phyloP scores from a whole-genome alignment of 2,329 filamentous ascomycete species.

The Pseudogymnoascus sp. region DNA sequence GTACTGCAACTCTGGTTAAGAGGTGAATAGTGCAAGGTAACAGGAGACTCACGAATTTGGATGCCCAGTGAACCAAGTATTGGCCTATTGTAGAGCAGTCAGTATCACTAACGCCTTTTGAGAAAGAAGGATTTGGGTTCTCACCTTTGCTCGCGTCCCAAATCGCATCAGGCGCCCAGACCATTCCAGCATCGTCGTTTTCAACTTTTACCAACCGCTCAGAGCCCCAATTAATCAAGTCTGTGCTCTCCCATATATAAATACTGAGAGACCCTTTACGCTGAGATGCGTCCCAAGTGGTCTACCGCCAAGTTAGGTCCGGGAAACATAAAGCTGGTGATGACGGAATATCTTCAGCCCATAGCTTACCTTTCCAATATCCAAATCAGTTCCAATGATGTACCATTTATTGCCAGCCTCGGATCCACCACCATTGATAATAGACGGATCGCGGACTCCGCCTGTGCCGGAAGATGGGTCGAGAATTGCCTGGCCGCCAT shows the following conservation, averaged over 20 bases:
- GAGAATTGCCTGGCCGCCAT: conserved; percentile 41
- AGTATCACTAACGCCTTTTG: background rate
- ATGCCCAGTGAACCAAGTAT: conserved; percentile 42
- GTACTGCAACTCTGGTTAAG: conserved; percentile 32
- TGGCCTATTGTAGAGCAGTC: conserved; percentile 27
- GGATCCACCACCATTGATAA: conserved; percentile 39
- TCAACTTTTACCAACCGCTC: conserved; percentile 45
- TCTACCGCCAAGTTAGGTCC: conserved; percentile 28
- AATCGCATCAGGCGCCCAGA: conserved; percentile 50
- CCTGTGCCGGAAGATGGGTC: conserved; percentile 43
- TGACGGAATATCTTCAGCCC: background rate
- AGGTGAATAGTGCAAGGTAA: background rate
- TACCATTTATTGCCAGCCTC: conserved; percentile 47
- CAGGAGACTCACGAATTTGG: conserved; percentile 36
- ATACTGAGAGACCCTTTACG: conserved; percentile 45
- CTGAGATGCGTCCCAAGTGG: conserved; percentile 45
- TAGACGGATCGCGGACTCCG: conserved; percentile 45
- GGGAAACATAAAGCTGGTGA: background rate
- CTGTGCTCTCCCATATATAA: conserved; percentile 48
- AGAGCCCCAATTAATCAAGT: conserved; percentile 42
- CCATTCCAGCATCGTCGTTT: conserved; percentile 48
- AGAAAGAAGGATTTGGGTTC: background rate
- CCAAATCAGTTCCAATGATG: conserved; percentile 47
- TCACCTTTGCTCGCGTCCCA: conserved; percentile 40
- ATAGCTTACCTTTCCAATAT: conserved; percentile 38